Evolutionary conservation across 2,329 filamentous ascomycete species (phyloP).

Genomic region (Xylaria multiplex): DNA sequence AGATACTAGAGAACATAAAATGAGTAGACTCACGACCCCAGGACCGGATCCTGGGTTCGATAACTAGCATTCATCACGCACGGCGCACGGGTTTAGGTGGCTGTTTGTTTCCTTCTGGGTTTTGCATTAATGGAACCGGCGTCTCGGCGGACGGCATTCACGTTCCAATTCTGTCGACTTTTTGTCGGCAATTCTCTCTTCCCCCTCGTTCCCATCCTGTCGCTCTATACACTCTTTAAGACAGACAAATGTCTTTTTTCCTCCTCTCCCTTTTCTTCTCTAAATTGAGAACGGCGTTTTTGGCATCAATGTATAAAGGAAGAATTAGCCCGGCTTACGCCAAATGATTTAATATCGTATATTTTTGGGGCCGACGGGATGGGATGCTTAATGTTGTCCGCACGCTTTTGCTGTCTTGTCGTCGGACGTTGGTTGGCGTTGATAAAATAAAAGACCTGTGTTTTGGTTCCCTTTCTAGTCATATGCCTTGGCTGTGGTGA

Average conservation of each 20-base stretch:
- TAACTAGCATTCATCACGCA: slow-evolving; percentile 7
- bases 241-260: not conserved
- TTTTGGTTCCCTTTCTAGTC: not conserved
- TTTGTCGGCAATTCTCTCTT: not conserved
- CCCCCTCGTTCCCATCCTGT: not conserved
- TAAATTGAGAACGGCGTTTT: slow-evolving; percentile 8
- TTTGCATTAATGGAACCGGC: slow-evolving; percentile 21
- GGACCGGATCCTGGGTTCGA: slow-evolving; percentile 10
- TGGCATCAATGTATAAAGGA: slow-evolving; percentile 6
- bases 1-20: not conserved
- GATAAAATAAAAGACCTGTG: not conserved
- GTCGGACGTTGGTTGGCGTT: not conserved
- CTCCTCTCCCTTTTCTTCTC: not conserved
- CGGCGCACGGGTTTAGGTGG: slow-evolving; percentile 8
- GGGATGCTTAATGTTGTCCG: slow-evolving; percentile 5
- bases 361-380: not conserved
- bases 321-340: slow-evolving; percentile 27
- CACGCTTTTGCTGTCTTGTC: slow-evolving; percentile 2
- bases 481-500: slow-evolving; percentile 4
- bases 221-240: not conserved
- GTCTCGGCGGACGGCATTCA: slow-evolving; percentile 9
- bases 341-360: slow-evolving; percentile 9
- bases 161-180: not conserved
- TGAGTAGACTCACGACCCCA: not conserved
- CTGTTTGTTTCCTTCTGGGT: not conserved